Evolutionary conservation across 179 eudicot species (phyloP).

Genomic region (Spergularia azorica): DNA sequence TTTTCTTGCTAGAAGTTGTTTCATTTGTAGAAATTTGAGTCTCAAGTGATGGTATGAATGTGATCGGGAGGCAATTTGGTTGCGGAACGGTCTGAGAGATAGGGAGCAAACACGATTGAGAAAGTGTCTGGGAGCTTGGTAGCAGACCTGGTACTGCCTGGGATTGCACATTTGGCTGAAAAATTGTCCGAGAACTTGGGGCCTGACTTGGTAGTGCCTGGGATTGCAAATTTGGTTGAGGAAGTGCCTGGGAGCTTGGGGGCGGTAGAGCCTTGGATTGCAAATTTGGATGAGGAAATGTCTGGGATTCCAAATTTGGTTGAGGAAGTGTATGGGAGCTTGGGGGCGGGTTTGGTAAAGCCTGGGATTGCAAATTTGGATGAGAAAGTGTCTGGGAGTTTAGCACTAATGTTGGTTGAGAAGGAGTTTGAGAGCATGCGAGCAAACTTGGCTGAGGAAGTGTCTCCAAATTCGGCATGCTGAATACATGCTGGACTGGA

Average conservation of each 20-base stretch:
- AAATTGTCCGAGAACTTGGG: not conserved
- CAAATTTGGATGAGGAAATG: no score
- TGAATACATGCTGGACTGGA: constrained; percentile 22
- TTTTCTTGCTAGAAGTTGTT: constrained; percentile 30
- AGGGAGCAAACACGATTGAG: constrained; percentile 20
- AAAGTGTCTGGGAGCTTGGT: not conserved
- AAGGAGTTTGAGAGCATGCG: not conserved
- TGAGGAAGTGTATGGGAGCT: not conserved
- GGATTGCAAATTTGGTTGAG: constrained; percentile 9
- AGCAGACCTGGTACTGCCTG: not conserved
- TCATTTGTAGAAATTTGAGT: constrained; percentile 22
- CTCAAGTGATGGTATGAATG: constrained; percentile 29
- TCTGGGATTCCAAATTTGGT: not conserved
- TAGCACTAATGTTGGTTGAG: not conserved
- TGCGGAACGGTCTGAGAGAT: constrained; percentile 9
- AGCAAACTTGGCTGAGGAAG: constrained; percentile 7
- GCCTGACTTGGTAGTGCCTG: constrained; percentile 8
- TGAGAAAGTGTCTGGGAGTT: constrained; percentile 1
- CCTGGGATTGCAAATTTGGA: not conserved
- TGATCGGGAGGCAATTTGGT: constrained; percentile 14
- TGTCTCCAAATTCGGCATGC: constrained; percentile 16
- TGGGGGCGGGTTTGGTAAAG: no score
- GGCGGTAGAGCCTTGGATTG: no score
- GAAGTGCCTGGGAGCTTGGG: not conserved
- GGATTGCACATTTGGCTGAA: not conserved